Percentiles rank a stretch among this genome's conserved stretches.
phyloP scores from a whole-genome alignment of 1,284 basidiomycete genomes.

The Heterobasidion irregulare region DNA sequence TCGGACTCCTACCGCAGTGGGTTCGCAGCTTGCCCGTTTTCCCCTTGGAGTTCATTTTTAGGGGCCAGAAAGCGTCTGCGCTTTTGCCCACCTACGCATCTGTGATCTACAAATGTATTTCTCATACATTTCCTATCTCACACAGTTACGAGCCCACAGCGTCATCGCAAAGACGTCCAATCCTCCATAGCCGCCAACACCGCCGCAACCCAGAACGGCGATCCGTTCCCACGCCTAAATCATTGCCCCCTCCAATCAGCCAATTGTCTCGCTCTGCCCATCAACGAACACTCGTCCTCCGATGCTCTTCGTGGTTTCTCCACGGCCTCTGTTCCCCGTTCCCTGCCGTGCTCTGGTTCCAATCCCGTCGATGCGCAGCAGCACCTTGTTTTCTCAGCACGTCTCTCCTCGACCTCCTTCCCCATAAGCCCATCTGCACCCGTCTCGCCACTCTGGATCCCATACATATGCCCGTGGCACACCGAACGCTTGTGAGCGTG shows the following conservation, averaged over 20 bases:
- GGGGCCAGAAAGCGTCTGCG: neutral
- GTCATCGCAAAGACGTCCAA: neutral
- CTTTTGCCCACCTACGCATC: neutral
- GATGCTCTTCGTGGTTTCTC: neutral
- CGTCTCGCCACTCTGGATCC: too few relatives aligned
- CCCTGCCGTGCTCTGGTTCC: neutral
- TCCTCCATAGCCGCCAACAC: neutral
- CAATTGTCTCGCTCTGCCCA: neutral
- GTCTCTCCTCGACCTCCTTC: too few relatives aligned
- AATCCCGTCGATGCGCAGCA: neutral
- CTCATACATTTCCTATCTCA: too few relatives aligned
- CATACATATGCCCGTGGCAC: too few relatives aligned
- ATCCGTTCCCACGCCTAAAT: neutral
- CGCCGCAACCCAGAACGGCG: neutral
- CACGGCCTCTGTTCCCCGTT: neutral
- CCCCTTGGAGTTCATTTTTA: neutral
- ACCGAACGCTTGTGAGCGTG: too few relatives aligned
- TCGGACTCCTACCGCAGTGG: neutral
- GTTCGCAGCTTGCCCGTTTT: neutral
- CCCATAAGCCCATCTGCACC: too few relatives aligned
- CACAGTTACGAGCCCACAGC: too few relatives aligned
- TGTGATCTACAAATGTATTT: too few relatives aligned
- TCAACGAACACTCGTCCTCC: neutral
- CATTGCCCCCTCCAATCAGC: neutral
- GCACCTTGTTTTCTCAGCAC: too few relatives aligned